A percentile compares a stretch with the other conserved stretches of the same genome.
Evolutionary conservation across 164 flowering plant genomes (phyloP).

Genomic region (Umbellularia californica): DNA sequence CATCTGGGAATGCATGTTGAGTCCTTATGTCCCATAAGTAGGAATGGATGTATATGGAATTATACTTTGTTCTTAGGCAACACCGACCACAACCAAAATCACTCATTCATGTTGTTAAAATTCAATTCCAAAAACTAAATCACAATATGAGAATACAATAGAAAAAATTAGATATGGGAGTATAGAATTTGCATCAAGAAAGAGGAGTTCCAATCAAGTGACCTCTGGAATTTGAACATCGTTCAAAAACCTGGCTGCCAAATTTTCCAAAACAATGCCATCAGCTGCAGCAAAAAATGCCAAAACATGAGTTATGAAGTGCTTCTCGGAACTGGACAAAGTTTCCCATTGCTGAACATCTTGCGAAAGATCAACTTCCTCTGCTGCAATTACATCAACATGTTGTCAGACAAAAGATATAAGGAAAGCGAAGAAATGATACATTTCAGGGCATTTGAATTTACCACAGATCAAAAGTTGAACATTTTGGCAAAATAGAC

Average conservation of each 20-base stretch:
- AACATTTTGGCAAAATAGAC: background rate
- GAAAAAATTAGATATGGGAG: no score
- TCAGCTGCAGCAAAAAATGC: slow-evolving; percentile 94
- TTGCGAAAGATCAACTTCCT: slow-evolving; percentile 83
- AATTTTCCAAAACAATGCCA: slow-evolving; percentile 86
- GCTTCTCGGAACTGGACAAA: slow-evolving; percentile 55
- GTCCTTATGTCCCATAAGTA: no score
- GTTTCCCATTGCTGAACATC: slow-evolving; percentile 69
- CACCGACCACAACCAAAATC: background rate
- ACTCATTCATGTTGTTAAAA: background rate
- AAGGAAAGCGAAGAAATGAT: no score
- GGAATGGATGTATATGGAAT: no score
- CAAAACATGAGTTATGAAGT: slow-evolving; percentile 69
- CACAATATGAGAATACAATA: background rate
- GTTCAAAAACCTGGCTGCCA: slow-evolving; percentile 74
- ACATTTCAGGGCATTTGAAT: no score
- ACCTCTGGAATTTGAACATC: slow-evolving; percentile 86
- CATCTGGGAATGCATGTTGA: no score
- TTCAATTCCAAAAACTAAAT: background rate
- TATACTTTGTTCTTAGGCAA: no score
- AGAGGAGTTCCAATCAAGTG: background rate
- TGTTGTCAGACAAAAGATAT: background rate
- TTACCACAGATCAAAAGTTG: no score
- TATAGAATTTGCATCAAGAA: background rate
- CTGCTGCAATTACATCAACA: slow-evolving; percentile 44